These are phyloP conservation scores for Lotmaria passim DNA, from an alignment of 208 protist species.

Conservation along the genomic window DNA sequence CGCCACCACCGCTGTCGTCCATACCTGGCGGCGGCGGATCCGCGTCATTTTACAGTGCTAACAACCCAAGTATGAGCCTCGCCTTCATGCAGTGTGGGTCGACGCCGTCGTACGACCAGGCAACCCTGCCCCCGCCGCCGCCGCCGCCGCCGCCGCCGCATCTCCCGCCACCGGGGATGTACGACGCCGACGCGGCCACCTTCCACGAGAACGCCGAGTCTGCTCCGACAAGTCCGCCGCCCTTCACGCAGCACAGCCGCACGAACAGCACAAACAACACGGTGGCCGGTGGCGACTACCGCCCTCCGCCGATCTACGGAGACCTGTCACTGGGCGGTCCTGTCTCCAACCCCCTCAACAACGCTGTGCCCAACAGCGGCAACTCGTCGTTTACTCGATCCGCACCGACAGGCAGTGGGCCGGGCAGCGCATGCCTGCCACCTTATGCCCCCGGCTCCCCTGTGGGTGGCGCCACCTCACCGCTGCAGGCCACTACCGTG, in stretches of 20 bases:
- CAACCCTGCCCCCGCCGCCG: background rate
- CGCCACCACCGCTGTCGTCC: background rate
- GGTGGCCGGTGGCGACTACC: constrained; percentile 4
- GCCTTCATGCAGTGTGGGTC: background rate
- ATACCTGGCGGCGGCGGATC: background rate
- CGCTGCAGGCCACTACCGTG: background rate
- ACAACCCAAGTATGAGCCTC: background rate
- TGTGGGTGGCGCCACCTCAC: background rate
- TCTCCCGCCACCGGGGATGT: background rate
- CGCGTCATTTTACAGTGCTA: background rate
- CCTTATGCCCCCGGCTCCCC: background rate
- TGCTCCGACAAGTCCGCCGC: constrained; percentile 3
- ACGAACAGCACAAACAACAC: constrained; percentile 15
- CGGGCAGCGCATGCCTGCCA: background rate
- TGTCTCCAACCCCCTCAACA: background rate
- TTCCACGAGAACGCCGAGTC: background rate
- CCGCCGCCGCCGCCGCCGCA: background rate
- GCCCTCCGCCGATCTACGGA: constrained; percentile 21
- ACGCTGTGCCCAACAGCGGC: background rate
- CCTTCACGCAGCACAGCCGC: constrained; percentile 10
- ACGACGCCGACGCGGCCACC: background rate
- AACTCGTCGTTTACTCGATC: constrained; percentile 7
- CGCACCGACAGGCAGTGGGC: background rate
- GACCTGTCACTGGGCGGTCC: constrained; percentile 5
- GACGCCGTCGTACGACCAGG: background rate